Conservation (phyloP, 1,139 yeast genomes). For the Petasospora rhodanensis region DNA sequence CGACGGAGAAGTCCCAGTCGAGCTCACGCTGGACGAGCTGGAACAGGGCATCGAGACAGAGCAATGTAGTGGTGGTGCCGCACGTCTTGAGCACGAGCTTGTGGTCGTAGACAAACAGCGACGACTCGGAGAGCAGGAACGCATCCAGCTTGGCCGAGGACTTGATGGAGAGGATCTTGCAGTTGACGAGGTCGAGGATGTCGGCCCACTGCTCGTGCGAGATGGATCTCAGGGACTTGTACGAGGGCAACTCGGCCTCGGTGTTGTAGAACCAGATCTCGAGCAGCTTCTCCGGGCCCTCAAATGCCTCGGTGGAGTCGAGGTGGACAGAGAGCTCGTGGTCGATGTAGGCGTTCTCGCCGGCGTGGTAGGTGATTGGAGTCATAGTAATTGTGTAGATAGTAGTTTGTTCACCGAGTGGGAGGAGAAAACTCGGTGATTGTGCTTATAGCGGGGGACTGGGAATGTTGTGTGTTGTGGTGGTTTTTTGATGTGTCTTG, state of each 20-base stretch:
- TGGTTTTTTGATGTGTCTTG: neutral
- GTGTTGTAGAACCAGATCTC: conserved; percentile 83
- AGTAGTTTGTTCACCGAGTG: conserved; percentile 11
- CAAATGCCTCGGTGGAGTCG: conserved; percentile 89
- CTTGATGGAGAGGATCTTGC: conserved; percentile 82
- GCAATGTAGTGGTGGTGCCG: conserved; percentile 89
- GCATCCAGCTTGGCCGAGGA: conserved; percentile 70
- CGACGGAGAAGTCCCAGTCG: conserved; percentile 29
- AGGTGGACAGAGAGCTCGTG: conserved; percentile 73
- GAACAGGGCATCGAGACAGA: conserved; percentile 66
- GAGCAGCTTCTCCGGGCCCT: conserved; percentile 92
- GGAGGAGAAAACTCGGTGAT: conserved; percentile 17
- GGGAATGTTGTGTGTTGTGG: neutral
- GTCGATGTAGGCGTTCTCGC: conserved; percentile 51
- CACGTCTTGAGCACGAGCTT: conserved; percentile 88
- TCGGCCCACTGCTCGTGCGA: conserved; percentile 66
- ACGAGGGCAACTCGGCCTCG: conserved; percentile 29
- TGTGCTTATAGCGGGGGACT: neutral
- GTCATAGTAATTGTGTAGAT: conserved; percentile 16
- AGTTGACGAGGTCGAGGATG: conserved; percentile 75
- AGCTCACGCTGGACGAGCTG: conserved; percentile 42
- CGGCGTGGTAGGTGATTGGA: conserved; percentile 22
- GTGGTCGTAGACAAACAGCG: conserved; percentile 84
- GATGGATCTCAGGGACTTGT: conserved; percentile 54
- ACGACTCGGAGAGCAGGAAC: conserved; percentile 82